Conservation (phyloP, 2,329 filamentous ascomycete genomes). For the Rhexocercosporidium sp. region DNA sequence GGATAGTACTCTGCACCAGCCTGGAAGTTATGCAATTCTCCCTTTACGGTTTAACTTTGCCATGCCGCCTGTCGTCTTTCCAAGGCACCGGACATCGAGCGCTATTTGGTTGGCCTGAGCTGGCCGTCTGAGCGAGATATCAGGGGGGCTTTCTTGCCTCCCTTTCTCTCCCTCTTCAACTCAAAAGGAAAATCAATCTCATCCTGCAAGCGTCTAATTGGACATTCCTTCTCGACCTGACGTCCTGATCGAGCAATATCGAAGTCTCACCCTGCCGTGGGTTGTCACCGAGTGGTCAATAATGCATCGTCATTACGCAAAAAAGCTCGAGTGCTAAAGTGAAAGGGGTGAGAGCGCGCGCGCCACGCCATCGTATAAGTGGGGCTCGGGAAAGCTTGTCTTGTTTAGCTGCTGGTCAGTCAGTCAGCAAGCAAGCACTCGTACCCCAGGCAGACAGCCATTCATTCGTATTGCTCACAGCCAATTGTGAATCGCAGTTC, state of each 20-base stretch:
- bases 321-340: too few relatives aligned
- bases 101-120: neutral
- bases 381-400: constrained; percentile 2
- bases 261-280: too few relatives aligned
- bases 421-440: too few relatives aligned
- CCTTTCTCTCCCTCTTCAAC: neutral
- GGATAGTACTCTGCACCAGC: too few relatives aligned
- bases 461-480: constrained; percentile 3
- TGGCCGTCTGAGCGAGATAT: neutral
- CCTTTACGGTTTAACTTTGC: constrained; percentile 10
- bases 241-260: too few relatives aligned
- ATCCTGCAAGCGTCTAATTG: too few relatives aligned
- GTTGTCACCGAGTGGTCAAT: too few relatives aligned
- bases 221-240: too few relatives aligned
- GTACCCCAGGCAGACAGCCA: too few relatives aligned
- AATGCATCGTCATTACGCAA: too few relatives aligned
- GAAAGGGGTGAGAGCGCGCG: neutral
- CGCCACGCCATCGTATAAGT: constrained; percentile 6
- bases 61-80: constrained; percentile 10
- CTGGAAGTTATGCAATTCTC: constrained; percentile 15
- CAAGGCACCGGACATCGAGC: neutral
- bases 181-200: too few relatives aligned
- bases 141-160: neutral
- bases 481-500: neutral
- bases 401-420: too few relatives aligned